Conservation (phyloP, 2,329 filamentous ascomycete genomes). For the Diaporthe destruens region DNA sequence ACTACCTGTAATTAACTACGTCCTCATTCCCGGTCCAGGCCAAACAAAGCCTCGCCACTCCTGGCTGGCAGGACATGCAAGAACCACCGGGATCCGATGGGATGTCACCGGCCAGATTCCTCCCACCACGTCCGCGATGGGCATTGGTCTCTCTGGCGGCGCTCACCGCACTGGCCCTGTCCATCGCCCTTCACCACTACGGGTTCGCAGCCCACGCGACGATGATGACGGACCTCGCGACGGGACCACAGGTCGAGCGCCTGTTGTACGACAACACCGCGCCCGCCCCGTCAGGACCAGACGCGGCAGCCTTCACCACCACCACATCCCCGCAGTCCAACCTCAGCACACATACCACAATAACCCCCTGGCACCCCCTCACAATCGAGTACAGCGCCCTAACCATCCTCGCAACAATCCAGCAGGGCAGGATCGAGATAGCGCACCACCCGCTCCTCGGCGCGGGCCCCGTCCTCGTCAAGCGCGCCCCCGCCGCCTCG, state of each 20-base stretch:
- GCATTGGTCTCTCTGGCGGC: background rate
- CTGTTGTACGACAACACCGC: too few species aligned
- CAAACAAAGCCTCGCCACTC: background rate
- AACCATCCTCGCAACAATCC: conserved; percentile 18
- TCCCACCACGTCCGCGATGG: background rate
- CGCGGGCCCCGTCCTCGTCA: conserved; percentile 31
- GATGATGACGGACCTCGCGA: too few species aligned
- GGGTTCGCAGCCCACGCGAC: background rate
- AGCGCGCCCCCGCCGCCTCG: too few species aligned
- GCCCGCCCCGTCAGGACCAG: background rate
- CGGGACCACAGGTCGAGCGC: too few species aligned
- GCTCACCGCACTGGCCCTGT: background rate
- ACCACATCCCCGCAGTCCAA: background rate
- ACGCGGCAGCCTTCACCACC: background rate
- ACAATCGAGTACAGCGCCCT: conserved; percentile 34
- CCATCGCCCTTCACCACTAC: background rate
- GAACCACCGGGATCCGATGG: too few species aligned
- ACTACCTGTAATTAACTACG: too few species aligned
- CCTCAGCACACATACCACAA: too few species aligned
- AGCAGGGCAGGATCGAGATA: conserved; percentile 40
- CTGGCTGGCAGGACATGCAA: too few species aligned
- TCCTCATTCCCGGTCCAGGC: too few species aligned
- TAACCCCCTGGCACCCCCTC: conserved; percentile 30
- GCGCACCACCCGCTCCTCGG: conserved; percentile 37
- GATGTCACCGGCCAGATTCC: background rate